Evolutionary conservation across 1,284 basidiomycete species (phyloP).

Genomic region (Cutaneotrichosporon sp.): DNA sequence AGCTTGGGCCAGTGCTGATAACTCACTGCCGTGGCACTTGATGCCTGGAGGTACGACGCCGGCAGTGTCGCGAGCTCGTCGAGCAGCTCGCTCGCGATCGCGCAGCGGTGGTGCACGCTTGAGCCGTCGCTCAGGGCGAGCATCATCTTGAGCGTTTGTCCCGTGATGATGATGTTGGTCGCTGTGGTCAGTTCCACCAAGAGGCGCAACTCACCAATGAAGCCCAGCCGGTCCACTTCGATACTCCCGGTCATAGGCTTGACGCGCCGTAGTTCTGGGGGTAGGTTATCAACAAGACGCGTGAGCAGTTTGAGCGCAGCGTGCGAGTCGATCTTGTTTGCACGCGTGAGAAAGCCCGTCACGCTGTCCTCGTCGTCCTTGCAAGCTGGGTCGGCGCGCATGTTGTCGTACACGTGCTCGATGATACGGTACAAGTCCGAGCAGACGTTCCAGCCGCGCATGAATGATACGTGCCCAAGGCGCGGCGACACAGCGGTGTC

Average conservation of each 20-base stretch:
- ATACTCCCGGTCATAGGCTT: not conserved
- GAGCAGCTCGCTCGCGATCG: constrained; percentile 3
- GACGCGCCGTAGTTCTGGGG: not conserved
- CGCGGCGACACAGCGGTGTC: not conserved
- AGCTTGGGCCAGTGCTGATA: not conserved
- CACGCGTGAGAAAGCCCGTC: not conserved
- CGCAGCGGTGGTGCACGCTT: constrained; percentile 7
- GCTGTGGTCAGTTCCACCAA: not conserved
- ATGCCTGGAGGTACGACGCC: not conserved
- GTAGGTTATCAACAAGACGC: not conserved
- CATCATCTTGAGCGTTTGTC: constrained; percentile 8
- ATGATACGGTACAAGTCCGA: constrained; percentile 5
- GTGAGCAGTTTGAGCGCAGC: not conserved
- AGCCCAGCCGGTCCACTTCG: not conserved
- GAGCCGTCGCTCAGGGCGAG: not conserved
- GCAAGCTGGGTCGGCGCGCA: not conserved
- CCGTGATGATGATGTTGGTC: constrained; percentile 3
- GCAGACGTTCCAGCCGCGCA: constrained; percentile 4
- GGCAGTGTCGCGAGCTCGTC: constrained; percentile 5
- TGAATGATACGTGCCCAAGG: not conserved
- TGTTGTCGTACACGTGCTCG: constrained; percentile 1
- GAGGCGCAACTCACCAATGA: not conserved
- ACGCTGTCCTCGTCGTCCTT: not conserved
- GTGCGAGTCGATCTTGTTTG: constrained; percentile 2
- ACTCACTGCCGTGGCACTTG: not conserved